Base-by-base conservation (phyloP, 768 basidiomycete genomes). In the Boletellus emodensis region DNA sequence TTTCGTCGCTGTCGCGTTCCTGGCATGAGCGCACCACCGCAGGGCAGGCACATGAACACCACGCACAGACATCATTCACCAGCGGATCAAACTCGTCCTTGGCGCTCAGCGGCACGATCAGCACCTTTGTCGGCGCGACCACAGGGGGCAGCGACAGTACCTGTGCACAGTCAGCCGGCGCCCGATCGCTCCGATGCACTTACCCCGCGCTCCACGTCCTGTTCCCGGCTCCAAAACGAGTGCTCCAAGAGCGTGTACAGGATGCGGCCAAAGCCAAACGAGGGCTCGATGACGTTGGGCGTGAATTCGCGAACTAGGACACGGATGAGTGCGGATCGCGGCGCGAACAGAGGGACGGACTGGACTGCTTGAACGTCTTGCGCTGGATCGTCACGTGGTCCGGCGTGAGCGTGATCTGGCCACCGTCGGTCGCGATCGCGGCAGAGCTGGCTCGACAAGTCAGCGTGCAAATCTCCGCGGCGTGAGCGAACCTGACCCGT, bases 261-360 rank as follows among this genome's bases (percentile, higher is more conserved):
- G 61, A 98, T 96, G 48, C 95, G 92, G 47, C 95, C 95, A 58
- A 98, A 82, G 52, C 96, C 95, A 71, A 97, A 96, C 4, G 96
- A 99, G 20, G 96, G 94, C 68, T 97, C 95, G 67, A 98, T 95
- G 69, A 99, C 96, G 70, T 97, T 98, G 34, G 95, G 96, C 48
- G 84, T 92, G 72, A 80, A 96, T 71, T 97, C 94, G 57, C 95
- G 90, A 57, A 91, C 94, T 96, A 57, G 48, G 62, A 63, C 65
- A 65, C 50, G 26, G 0, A 42, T 62, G 15, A 62, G 59, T 48
- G 49, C 45, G 57, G 58, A 56, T 54, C 54, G 15, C 3, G 9
- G 6, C 11, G 20, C 2, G 45, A 55, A 57, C 4, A 42, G 7
- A 13, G 18, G 12, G 14, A 76, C 83, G 55, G 57, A 88, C 95